Conservation (phyloP, 139 green algal species). For the Trebouxia sp. region DNA sequence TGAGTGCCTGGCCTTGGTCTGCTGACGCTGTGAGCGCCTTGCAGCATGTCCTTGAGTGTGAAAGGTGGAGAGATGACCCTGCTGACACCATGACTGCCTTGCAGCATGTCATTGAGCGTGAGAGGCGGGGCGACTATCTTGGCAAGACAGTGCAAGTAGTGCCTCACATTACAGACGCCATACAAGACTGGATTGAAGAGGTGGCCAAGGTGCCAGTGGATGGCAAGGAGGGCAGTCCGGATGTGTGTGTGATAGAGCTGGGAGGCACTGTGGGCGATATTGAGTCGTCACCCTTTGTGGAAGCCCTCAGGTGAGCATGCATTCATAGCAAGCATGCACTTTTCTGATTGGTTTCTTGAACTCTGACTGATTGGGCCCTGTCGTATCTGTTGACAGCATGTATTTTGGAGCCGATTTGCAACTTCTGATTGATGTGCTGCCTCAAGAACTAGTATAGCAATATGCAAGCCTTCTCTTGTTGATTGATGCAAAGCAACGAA, state of each 20-base stretch:
- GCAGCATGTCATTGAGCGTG: slow-evolving; percentile 90
- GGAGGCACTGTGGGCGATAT: slow-evolving; percentile 97
- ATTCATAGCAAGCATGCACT: too few relatives aligned
- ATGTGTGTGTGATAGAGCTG: slow-evolving; percentile 99
- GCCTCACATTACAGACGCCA: slow-evolving; percentile 97
- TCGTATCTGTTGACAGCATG: too few relatives aligned
- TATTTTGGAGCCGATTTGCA: too few relatives aligned
- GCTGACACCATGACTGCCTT: too few relatives aligned
- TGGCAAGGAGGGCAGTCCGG: slow-evolving; percentile 70
- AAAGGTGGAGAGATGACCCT: too few relatives aligned
- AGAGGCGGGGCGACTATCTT: slow-evolving; percentile 95
- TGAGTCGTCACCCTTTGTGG: slow-evolving; percentile 97
- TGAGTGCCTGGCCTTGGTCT: neutral
- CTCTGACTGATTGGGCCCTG: too few relatives aligned
- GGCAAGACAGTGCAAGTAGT: slow-evolving; percentile 99
- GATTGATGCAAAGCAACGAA: too few relatives aligned
- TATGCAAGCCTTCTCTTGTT: too few relatives aligned
- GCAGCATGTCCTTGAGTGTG: neutral
- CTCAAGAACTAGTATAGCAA: too few relatives aligned
- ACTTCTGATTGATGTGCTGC: too few relatives aligned
- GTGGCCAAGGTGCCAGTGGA: slow-evolving; percentile 93
- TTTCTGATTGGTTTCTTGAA: too few relatives aligned
- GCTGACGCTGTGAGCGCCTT: neutral
- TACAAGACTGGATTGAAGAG: slow-evolving; percentile 98
- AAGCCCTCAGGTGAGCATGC: slow-evolving; percentile 74